phyloP scores from a whole-genome alignment of 2,329 filamentous ascomycete species.

The Pyrenochaeta sp. region DNA sequence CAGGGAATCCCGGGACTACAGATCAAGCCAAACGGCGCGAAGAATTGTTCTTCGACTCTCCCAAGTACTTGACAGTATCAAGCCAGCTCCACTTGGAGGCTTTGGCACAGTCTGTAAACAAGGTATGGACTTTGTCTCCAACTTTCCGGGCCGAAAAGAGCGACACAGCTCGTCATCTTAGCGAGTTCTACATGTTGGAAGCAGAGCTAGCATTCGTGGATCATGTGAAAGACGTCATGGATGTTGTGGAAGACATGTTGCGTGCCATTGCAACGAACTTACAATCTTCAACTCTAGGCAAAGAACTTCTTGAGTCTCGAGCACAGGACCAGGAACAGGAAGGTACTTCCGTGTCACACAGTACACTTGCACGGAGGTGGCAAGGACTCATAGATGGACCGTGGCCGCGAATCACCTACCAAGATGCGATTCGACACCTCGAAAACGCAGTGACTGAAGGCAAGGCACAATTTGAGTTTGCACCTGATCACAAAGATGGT shows the following conservation, averaged over 20 bases:
- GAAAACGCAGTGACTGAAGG: conserved; percentile 63
- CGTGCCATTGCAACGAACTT: conserved; percentile 63
- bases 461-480: conserved; percentile 68
- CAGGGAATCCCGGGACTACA: conserved; percentile 14
- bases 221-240: conserved; percentile 75
- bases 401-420: conserved; percentile 89
- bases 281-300: conserved; percentile 59
- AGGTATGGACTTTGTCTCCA: conserved; percentile 92
- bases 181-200: conserved; percentile 99
- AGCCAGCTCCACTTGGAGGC: conserved; percentile 95
- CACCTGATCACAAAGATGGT: conserved; percentile 74
- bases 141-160: conserved; percentile 87
- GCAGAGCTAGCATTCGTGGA: conserved; percentile 84
- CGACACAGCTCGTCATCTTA: conserved; percentile 91
- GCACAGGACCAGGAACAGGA: conserved; percentile 49
- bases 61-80: conserved; percentile 97
- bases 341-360: conserved; percentile 52
- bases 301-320: conserved; percentile 64
- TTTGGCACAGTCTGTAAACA: conserved; percentile 83
- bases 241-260: conserved; percentile 81
- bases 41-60: conserved; percentile 76
- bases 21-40: conserved; percentile 36
- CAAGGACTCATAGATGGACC: conserved; percentile 70
- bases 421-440: conserved; percentile 76
- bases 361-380: conserved; percentile 75